Evolutionary conservation across 1,139 yeast species (phyloP), one percentile per base, ranked within the genome.

Genomic region (Pichia kudriavzevii): DNA sequence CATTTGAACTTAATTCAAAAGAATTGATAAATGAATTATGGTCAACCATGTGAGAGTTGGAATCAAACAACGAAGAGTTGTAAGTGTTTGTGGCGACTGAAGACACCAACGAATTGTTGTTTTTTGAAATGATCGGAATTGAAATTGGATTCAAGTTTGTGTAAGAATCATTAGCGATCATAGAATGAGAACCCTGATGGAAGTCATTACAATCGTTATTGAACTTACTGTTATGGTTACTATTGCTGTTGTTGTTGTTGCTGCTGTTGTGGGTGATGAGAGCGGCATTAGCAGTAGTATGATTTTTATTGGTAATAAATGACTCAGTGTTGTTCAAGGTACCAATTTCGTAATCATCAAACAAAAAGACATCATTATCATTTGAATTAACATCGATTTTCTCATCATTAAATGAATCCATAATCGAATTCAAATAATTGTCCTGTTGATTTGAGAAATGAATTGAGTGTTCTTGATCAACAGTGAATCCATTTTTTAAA

Each of bases 401-500:
- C 7, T 21, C 28, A 18, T 23, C 32, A 18, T 26, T 30, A 17
- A 35, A 20, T n/a, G 36, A 23, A 26, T 40, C 31, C 28, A 38
- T 32, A 28, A 40, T 30, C n/a, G 39, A 42, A 21, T 40, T 33
- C 17, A 42, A 26, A 21, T 30, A 36, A 15, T 25, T 27, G 22
- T 28, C 28, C 32, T 35, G 37, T 14, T 44, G 42, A 19, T 40
- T 38, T 5, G 46, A 32, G 12, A 48, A 36, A 24, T 44, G 45
- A 24, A 49, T 33, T 32, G 42, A 47, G 43, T 45, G 50, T 44
- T 56, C 59, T 41, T 56, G 58, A 37, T 53, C 56, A 17, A 48
- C 27, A 7, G 55, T 55, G 36, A 48, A 48, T 13, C 60, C 60
- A 26, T 39, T 42, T 13, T 30, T 15, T 12, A 35, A 24, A 22